Percentiles rank a stretch among this genome's conserved stretches.
Conservation (phyloP, 371 early-diverging fungal species). For the Rhizopus stolonifer region DNA sequence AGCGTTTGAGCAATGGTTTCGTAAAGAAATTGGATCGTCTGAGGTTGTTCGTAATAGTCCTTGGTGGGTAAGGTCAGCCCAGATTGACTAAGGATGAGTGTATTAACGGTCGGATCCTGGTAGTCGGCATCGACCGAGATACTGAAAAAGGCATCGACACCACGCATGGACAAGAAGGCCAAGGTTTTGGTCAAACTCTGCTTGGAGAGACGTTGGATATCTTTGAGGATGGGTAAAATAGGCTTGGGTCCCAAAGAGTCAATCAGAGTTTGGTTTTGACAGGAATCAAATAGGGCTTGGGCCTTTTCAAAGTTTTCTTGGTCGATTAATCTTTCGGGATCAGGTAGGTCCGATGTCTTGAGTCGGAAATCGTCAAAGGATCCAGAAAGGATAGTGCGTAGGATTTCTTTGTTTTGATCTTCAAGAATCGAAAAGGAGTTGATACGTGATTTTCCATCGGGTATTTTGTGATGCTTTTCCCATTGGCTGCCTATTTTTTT, state of each 20-base stretch:
- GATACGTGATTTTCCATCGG: slow-evolving; percentile 47
- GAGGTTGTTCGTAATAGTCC: slow-evolving; percentile 53
- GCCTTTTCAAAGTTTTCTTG: slow-evolving; percentile 53
- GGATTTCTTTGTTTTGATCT: slow-evolving; percentile 61
- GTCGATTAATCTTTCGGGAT: slow-evolving; percentile 38
- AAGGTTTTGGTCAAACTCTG: slow-evolving; percentile 22
- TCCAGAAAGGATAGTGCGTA: slow-evolving; percentile 47
- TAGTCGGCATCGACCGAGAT: slow-evolving; percentile 36
- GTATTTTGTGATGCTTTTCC: slow-evolving; percentile 45
- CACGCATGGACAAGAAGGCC: slow-evolving; percentile 12
- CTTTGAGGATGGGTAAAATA: slow-evolving; percentile 41
- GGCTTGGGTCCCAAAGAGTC: slow-evolving; percentile 46
- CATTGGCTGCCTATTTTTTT: slow-evolving; percentile 59
- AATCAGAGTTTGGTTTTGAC: slow-evolving; percentile 57
- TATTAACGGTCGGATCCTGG: slow-evolving; percentile 45
- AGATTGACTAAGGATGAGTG: slow-evolving; percentile 48
- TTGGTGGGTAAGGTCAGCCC: slow-evolving; percentile 61
- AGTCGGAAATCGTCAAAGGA: slow-evolving; percentile 40
- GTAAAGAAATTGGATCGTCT: slow-evolving; percentile 29
- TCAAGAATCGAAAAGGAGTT: slow-evolving; percentile 30
- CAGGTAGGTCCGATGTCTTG: slow-evolving; percentile 13
- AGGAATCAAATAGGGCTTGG: slow-evolving; percentile 49
- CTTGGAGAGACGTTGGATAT: slow-evolving; percentile 31
- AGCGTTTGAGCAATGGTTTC: slow-evolving; percentile 34
- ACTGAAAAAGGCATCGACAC: slow-evolving; percentile 19